Conservation (phyloP, 306 rosid species). For the Biancaea sappan region DNA sequence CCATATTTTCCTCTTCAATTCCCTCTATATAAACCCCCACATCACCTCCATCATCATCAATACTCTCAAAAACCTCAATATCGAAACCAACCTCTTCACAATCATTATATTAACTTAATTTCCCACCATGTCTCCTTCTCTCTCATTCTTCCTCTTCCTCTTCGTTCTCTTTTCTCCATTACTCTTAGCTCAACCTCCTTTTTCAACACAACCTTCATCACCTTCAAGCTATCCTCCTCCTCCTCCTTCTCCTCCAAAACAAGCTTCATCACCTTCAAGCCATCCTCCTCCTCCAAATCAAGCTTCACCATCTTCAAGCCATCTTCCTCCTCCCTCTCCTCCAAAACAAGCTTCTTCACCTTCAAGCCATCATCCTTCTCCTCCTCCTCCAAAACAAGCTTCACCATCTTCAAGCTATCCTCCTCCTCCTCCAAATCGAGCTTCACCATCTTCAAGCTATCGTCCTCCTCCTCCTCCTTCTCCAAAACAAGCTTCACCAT, state of each 20-base stretch:
- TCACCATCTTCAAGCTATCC: neutral
- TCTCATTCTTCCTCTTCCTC: constrained; percentile 18
- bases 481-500: too few species aligned
- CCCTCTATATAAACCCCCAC: constrained; percentile 29
- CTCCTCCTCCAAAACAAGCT: too few species aligned
- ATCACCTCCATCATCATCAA: neutral
- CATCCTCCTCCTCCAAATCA: neutral
- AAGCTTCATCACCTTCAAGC: too few species aligned
- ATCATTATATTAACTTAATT: constrained; percentile 6
- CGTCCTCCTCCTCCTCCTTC: neutral
- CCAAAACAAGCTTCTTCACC: too few species aligned
- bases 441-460: too few species aligned
- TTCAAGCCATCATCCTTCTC: constrained; percentile 9
- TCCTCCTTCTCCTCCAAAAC: neutral
- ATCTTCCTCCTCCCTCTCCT: neutral
- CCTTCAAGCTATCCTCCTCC: neutral
- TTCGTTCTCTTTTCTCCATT: constrained; percentile 25
- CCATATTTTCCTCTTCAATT: neutral
- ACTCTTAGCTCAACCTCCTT: constrained; percentile 35
- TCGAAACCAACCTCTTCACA: neutral
- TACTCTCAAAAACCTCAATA: neutral
- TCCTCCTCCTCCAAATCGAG: neutral
- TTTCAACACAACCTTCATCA: too few species aligned
- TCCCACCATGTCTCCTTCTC: neutral
- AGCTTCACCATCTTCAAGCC: too few species aligned